Percentiles rank a stretch among this genome's conserved stretches.
phyloP scores from a whole-genome alignment of 2,329 filamentous ascomycete species.

The Pseudocercospora cruenta region DNA sequence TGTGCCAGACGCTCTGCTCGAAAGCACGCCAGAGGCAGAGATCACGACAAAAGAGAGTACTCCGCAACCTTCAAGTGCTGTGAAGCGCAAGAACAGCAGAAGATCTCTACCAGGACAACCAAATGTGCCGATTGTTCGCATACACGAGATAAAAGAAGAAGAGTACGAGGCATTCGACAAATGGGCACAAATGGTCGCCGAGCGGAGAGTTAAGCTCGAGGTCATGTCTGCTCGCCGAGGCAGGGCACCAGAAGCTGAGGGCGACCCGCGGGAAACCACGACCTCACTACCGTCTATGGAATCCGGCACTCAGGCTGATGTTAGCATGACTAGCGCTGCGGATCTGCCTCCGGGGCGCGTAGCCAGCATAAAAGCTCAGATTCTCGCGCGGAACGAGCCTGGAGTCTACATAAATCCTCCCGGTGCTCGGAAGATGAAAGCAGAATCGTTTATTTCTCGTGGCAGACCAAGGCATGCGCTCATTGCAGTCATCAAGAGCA shows the following conservation, averaged over 20 bases:
- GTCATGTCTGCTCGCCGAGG: constrained; percentile 8
- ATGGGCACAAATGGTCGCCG: constrained; percentile 19
- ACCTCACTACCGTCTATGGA: no score
- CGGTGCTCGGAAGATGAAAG: constrained; percentile 41
- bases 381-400: constrained; percentile 38
- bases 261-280: neutral
- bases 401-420: constrained; percentile 53
- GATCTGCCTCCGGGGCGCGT: constrained; percentile 28
- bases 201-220: constrained; percentile 20
- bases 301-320: neutral
- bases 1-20: neutral
- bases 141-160: constrained; percentile 21
- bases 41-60: neutral
- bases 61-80: neutral
- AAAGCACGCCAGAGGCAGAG: constrained; percentile 5
- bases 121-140: constrained; percentile 11
- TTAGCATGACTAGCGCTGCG: no score
- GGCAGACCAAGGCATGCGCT: constrained; percentile 49
- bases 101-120: constrained; percentile 2
- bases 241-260: neutral
- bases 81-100: neutral
- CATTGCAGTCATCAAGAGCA: constrained; percentile 48
- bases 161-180: constrained; percentile 29
- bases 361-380: constrained; percentile 34
- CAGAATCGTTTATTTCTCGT: constrained; percentile 30